Percentiles rank a stretch among this genome's conserved stretches.
These are phyloP conservation scores for Martensiomyces pterosporus DNA, from an alignment of 192 early-diverging fungal species.

Conservation along the genomic window DNA sequence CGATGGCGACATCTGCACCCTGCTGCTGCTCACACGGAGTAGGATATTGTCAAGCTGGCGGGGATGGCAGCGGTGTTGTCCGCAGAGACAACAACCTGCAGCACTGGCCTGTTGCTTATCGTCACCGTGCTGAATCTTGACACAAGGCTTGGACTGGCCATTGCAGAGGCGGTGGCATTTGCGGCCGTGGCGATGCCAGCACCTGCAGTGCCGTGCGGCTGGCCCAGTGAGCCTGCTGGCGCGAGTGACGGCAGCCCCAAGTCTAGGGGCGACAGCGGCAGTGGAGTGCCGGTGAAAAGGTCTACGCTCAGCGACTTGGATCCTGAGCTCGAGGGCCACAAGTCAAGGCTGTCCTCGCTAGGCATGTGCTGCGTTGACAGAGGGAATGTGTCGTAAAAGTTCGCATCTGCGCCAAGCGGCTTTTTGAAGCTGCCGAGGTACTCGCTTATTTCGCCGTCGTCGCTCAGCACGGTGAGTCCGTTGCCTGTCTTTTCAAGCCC, in stretches of 20 bases:
- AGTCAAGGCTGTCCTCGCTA: constrained; percentile 22
- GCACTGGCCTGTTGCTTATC: constrained; percentile 20
- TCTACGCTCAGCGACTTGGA: constrained; percentile 11
- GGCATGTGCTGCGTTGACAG: constrained; percentile 18
- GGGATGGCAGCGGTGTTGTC: constrained; percentile 42
- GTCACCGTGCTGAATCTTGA: too few species aligned
- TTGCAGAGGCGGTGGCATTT: too few species aligned
- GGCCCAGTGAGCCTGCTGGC: too few species aligned
- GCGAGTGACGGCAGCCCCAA: constrained; percentile 9
- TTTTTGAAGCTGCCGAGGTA: constrained; percentile 24
- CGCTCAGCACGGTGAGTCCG: constrained; percentile 35
- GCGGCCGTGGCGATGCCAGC: too few species aligned
- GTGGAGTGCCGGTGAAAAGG: constrained; percentile 8
- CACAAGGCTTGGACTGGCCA: too few species aligned
- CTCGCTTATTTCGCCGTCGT: constrained; percentile 24
- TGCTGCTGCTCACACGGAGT: constrained; percentile 5
- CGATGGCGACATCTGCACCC: too few species aligned
- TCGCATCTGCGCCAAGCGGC: constrained; percentile 7
- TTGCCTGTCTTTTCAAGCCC: constrained; percentile 19
- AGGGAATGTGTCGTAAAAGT: constrained; percentile 25
- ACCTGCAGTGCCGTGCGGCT: too few species aligned
- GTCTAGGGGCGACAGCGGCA: constrained; percentile 12
- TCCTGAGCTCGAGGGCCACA: constrained; percentile 37
- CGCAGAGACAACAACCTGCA: constrained; percentile 37
- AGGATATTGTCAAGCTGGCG: constrained; percentile 29